These are phyloP conservation scores for Fusarium multiceps DNA, from an alignment of 2,329 filamentous ascomycete genomes.

Conservation along the genomic window DNA sequence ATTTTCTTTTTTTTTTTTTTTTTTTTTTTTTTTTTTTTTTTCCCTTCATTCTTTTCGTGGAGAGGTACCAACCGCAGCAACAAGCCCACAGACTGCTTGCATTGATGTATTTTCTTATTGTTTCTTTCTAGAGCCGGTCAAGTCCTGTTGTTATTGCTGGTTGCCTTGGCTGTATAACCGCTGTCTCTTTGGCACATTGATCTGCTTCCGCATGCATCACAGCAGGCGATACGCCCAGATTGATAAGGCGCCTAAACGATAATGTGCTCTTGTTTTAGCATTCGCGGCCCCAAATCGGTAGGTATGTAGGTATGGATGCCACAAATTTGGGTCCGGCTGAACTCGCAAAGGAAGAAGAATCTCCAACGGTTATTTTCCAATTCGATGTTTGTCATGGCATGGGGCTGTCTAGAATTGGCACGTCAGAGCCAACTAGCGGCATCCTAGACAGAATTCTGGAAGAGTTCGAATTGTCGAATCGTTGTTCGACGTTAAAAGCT, in stretches of 20 bases:
- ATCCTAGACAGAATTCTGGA: conserved; percentile 44
- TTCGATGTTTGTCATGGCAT: conserved; percentile 40
- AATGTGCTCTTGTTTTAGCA: conserved; percentile 12
- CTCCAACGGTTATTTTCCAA: conserved; percentile 28
- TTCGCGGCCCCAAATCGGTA: conserved; percentile 28
- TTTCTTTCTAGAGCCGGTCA: not conserved
- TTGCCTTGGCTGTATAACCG: conserved; percentile 6
- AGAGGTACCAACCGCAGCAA: not conserved
- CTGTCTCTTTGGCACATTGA: conserved; percentile 2
- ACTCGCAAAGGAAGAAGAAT: conserved; percentile 10
- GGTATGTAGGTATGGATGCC: not conserved
- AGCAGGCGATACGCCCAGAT: conserved; percentile 36
- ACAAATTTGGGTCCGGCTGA: conserved; percentile 8
- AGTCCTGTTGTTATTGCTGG: not conserved
- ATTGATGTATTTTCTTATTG: not conserved
- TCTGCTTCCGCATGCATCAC: conserved; percentile 10
- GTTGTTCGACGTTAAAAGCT: conserved; percentile 31
- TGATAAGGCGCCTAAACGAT: not conserved
- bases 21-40: not conserved
- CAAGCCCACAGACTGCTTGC: conserved; percentile 10
- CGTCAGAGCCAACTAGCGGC: conserved; percentile 44
- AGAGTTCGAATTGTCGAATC: conserved; percentile 49
- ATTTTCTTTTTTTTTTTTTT: no score
- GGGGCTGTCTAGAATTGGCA: conserved; percentile 39
- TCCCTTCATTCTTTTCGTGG: conserved; percentile 2